Evolutionary conservation across 108 stramenopile species (phyloP).

Genomic region (Nannochloropsis gaditana): DNA sequence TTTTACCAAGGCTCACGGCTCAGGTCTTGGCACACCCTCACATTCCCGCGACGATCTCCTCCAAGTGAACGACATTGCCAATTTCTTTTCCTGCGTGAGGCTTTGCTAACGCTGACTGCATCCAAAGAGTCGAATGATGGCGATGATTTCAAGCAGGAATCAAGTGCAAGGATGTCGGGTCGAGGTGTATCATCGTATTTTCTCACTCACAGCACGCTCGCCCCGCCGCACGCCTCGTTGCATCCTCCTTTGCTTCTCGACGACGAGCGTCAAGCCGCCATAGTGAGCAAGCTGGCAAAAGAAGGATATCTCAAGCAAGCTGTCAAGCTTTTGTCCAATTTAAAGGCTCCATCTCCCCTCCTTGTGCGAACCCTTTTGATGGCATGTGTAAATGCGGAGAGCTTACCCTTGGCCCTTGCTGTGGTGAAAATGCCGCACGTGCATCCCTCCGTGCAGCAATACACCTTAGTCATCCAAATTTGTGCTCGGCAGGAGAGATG

Average conservation of each 20-base stretch:
- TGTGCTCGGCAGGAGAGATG: neutral
- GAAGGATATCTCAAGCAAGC: slow-evolving; percentile 5
- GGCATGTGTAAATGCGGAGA: neutral
- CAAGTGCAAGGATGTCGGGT: neutral
- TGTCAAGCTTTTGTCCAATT: neutral
- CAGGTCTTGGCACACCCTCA: too few relatives aligned
- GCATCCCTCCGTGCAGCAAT: neutral
- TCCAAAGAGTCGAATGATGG: too few relatives aligned
- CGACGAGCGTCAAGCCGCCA: neutral
- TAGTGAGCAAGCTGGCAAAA: neutral
- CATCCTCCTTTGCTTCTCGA: neutral
- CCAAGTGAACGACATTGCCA: too few relatives aligned
- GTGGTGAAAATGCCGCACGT: slow-evolving; percentile 3
- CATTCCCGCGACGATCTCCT: too few relatives aligned
- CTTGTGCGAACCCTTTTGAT: neutral
- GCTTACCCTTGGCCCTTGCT: neutral
- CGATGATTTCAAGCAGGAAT: too few relatives aligned
- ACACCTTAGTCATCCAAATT: neutral
- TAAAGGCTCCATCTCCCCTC: neutral
- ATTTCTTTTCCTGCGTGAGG: too few relatives aligned
- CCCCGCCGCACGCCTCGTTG: neutral
- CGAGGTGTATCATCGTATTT: neutral
- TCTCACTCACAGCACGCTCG: neutral
- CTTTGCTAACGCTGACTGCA: too few relatives aligned
- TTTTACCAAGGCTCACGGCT: too few relatives aligned